Conservation (phyloP, 2,329 filamentous ascomycete species). For the Chrysoporthe cubensis region DNA sequence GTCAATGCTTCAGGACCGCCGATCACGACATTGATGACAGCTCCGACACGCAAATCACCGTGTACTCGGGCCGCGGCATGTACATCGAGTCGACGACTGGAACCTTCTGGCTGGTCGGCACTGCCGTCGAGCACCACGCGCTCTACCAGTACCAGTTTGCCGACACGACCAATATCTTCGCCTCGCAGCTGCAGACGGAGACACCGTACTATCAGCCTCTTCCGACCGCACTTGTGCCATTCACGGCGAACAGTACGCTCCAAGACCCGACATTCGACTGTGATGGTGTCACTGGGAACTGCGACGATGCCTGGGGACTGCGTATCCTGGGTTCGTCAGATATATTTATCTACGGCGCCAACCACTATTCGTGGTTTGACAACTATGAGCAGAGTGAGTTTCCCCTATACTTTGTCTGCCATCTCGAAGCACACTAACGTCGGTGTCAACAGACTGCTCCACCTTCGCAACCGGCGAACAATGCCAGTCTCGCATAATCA, state of each 20-base stretch:
- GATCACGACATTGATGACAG: conserved; percentile 43
- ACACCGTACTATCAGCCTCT: conserved; percentile 73
- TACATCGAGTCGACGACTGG: conserved; percentile 50
- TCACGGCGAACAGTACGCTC: conserved; percentile 46
- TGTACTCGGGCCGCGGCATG: conserved; percentile 55
- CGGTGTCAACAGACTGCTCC: conserved; percentile 44
- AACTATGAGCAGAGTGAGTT: conserved; percentile 50
- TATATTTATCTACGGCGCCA: conserved; percentile 64
- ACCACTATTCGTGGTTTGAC: conserved; percentile 70
- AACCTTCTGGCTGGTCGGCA: conserved; percentile 65
- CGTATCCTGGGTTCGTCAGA: conserved; percentile 60
- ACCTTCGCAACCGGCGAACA: conserved; percentile 45
- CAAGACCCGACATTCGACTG: conserved; percentile 59
- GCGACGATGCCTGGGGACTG: conserved; percentile 66
- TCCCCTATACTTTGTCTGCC: too few species aligned
- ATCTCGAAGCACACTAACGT: conserved; percentile 1
- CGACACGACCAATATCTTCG: conserved; percentile 63
- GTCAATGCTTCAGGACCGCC: conserved; percentile 31
- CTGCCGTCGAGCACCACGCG: conserved; percentile 66
- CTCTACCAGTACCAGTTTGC: conserved; percentile 71
- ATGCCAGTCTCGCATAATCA: conserved; percentile 52
- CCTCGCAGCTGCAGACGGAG: conserved; percentile 70
- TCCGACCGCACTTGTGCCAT: conserved; percentile 62
- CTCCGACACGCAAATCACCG: conserved; percentile 49
- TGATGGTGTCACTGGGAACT: conserved; percentile 39